Base-by-base conservation (phyloP, 352 stramenopile genomes). In the Pythium rishiriense region DNA sequence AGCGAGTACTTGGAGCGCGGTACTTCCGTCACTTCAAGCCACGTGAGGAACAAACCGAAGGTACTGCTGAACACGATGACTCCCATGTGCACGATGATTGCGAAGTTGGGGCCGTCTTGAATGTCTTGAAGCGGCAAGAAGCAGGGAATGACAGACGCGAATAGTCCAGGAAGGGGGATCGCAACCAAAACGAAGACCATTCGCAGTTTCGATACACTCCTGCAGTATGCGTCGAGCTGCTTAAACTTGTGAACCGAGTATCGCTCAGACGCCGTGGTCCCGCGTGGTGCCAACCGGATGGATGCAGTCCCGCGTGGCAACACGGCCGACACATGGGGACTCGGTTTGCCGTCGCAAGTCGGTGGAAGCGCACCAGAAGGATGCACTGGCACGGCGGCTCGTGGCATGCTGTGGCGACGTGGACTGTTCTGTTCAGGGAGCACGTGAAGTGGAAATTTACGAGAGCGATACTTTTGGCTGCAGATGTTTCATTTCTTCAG, bases 21-120 rank as follows among this genome's bases (percentile, higher is more conserved):
- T 11, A 51, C 21, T 3, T 19, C 4, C n/a, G 62, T 69, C 17
- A 63, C 62, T 25, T 64, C 35, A 6, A 46, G 21, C 62, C 62
- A 69, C 25, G 54, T 69, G 41, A 69, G 62, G 8, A 63, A 31
- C 14, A 58, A 39, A 9, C 54, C 54, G 39, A 58, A 64, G 6
- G 35, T 58, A 35, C 54, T 64, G 47, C 29, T 29, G 17, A 12
- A 8, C 12, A 37, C 61, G 25, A 35, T 35, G 10, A 31, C 48
- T 1, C 22, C 37, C 9, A 42, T 14, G 22, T 64, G 62, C 21
- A 62, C 12, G n/a, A 53, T 4, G 11, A 68, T 14, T 0, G 33
- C 45, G 28, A 52, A 19, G 26, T 68, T 62, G 4, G 52, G 52
- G 2, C 61, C 61, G 9, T 62, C 21, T 1, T 3, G 19, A 7